Conservation (phyloP, 106 monocot species). For the Amphibolis antarctica region DNA sequence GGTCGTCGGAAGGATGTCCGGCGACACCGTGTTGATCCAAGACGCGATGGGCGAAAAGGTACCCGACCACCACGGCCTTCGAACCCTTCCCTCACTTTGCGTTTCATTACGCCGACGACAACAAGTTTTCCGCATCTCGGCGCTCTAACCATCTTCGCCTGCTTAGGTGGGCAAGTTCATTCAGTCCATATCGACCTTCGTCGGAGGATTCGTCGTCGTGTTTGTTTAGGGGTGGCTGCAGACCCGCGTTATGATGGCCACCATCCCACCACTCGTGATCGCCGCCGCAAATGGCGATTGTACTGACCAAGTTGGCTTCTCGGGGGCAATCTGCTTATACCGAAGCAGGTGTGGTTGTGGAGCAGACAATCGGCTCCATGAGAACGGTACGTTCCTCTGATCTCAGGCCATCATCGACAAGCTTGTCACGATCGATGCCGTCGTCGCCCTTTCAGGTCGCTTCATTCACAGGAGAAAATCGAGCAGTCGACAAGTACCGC, state of each 20-base stretch:
- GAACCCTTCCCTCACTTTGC: not conserved
- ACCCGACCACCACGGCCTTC: not conserved
- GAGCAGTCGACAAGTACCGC: conserved; percentile 30
- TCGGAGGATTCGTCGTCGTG: conserved; percentile 61
- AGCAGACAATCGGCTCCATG: conserved; percentile 68
- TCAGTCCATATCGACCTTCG: conserved; percentile 54
- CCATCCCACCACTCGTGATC: conserved; percentile 44
- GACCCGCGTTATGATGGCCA: conserved; percentile 58
- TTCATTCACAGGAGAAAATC: conserved; percentile 58
- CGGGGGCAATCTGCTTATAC: conserved; percentile 46
- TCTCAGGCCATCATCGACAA: not conserved
- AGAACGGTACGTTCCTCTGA: conserved; percentile 36
- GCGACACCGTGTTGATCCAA: conserved; percentile 51
- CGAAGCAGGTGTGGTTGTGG: conserved; percentile 49
- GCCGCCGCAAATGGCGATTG: conserved; percentile 39
- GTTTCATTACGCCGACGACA: no score
- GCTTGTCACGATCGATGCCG: no score
- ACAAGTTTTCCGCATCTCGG: no score
- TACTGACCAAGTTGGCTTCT: conserved; percentile 37
- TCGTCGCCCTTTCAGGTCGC: conserved; percentile 30
- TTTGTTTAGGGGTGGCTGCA: conserved; percentile 79
- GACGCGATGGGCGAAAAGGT: conserved; percentile 49
- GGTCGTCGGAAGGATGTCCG: conserved; percentile 50
- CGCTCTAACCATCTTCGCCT: not conserved
- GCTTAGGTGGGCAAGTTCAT: conserved; percentile 57